These are phyloP conservation scores for Torulaspora globosa DNA, from an alignment of 1,139 yeast species.

Conservation along the genomic window DNA sequence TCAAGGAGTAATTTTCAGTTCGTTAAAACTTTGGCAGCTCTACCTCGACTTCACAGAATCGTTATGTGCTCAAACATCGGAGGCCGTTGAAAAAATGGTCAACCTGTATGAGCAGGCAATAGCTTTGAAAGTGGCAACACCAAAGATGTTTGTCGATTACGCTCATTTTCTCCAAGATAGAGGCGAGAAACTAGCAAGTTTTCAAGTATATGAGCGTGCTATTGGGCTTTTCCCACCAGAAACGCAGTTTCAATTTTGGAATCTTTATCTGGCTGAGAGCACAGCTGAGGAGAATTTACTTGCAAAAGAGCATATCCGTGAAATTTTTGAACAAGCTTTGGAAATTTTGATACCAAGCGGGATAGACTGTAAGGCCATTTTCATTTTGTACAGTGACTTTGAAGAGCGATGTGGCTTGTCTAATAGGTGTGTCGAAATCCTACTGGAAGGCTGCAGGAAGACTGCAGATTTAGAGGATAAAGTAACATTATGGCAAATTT, in stretches of 20 bases:
- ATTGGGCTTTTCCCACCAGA: conserved; percentile 58
- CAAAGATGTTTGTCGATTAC: conserved; percentile 61
- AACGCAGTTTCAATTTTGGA: conserved; percentile 69
- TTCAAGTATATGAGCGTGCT: conserved; percentile 65
- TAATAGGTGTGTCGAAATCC: conserved; percentile 43
- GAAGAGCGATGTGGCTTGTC: conserved; percentile 53
- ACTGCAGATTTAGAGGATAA: conserved; percentile 16
- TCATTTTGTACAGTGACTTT: conserved; percentile 54
- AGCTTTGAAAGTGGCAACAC: conserved; percentile 64
- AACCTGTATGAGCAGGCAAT: conserved; percentile 59
- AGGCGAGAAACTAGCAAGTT: conserved; percentile 47
- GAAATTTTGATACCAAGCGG: conserved; percentile 48
- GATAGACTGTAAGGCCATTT: conserved; percentile 45
- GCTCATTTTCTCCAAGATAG: conserved; percentile 57
- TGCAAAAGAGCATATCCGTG: conserved; percentile 58
- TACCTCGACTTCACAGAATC: conserved; percentile 74
- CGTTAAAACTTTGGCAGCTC: conserved; percentile 64
- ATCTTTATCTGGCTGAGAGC: conserved; percentile 56
- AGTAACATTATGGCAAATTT: conserved; percentile 26
- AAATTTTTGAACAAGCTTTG: conserved; percentile 64
- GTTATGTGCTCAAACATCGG: conserved; percentile 31
- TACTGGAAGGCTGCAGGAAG: conserved; percentile 39
- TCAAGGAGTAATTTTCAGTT: conserved; percentile 57
- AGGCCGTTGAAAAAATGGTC: conserved; percentile 43
- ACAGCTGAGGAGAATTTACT: conserved; percentile 38